Evolutionary conservation across 1,139 yeast genomes (phyloP).

Genomic region (Scheffersomyces quercinus): DNA sequence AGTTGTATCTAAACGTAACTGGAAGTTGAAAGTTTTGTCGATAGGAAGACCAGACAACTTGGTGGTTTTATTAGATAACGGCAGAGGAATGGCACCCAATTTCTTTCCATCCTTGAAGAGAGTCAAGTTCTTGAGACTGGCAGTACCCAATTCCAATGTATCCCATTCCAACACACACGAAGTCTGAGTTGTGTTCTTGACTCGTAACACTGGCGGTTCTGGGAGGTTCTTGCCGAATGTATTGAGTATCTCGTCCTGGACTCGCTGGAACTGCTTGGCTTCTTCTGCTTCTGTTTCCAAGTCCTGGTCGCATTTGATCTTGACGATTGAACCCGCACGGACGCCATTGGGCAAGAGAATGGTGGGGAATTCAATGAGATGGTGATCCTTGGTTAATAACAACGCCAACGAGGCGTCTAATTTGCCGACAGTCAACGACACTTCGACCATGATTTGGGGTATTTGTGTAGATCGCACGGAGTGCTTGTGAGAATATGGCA

Average conservation of each 20-base stretch:
- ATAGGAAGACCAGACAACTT: conserved; percentile 90
- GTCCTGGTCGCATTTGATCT: conserved; percentile 82
- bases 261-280: conserved; percentile 52
- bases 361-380: conserved; percentile 94
- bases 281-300: conserved; percentile 66
- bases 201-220: conserved; percentile 63
- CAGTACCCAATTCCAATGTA: conserved; percentile 77
- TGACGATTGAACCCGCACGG: conserved; percentile 90
- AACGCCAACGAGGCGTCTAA: conserved; percentile 93
- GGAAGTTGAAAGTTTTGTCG: conserved; percentile 80
- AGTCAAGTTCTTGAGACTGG: conserved; percentile 73
- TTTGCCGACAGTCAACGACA: conserved; percentile 92
- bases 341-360: conserved; percentile 88
- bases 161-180: conserved; percentile 96
- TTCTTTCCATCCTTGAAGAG: conserved; percentile 79
- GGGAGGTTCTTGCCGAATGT: conserved; percentile 80
- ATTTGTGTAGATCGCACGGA: too few species aligned
- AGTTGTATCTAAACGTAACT: conserved; percentile 78
- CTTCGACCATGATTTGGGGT: conserved; percentile 64
- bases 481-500: too few species aligned
- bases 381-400: conserved; percentile 88
- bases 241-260: conserved; percentile 73
- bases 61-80: conserved; percentile 75
- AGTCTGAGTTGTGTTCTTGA: conserved; percentile 87
- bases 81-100: conserved; percentile 84